phyloP scores from a whole-genome alignment of 2,329 filamentous ascomycete species.

The Sclerotinia borealis region DNA sequence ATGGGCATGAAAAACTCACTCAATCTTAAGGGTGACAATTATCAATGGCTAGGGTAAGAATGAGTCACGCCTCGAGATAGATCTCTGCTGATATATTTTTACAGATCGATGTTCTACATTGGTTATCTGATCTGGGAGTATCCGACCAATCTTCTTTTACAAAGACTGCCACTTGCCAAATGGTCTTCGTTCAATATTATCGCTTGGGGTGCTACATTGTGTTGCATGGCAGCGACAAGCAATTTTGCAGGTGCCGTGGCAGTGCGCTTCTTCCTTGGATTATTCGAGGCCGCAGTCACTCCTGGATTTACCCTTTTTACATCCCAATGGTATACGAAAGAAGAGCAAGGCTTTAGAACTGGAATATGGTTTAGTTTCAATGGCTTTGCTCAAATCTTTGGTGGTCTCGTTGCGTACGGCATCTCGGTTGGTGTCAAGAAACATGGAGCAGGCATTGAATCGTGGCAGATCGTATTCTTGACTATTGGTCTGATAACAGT shows the following conservation, averaged over 20 bases:
- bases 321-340: slow-evolving; percentile 66
- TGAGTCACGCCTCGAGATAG: neutral
- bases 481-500: slow-evolving; percentile 42
- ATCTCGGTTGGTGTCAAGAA: slow-evolving; percentile 48
- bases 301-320: slow-evolving; percentile 65
- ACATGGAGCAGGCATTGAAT: slow-evolving; percentile 44
- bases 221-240: slow-evolving; percentile 55
- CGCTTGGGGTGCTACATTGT: slow-evolving; percentile 53
- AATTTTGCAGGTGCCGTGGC: slow-evolving; percentile 57
- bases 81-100: neutral
- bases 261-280: slow-evolving; percentile 61
- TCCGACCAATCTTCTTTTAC: slow-evolving; percentile 33
- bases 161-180: slow-evolving; percentile 56
- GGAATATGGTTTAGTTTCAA: slow-evolving; percentile 67
- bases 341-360: slow-evolving; percentile 57
- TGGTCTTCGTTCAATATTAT: slow-evolving; percentile 57
- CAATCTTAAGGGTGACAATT: slow-evolving; percentile 33
- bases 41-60: slow-evolving; percentile 42
- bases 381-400: slow-evolving; percentile 57
- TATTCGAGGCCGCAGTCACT: slow-evolving; percentile 63
- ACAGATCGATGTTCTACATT: slow-evolving; percentile 39
- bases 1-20: slow-evolving; percentile 44
- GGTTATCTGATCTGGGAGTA: slow-evolving; percentile 33
- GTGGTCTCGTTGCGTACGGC: slow-evolving; percentile 56
- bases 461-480: slow-evolving; percentile 56